Evolutionary conservation across 1,284 basidiomycete species (phyloP), one percentile per base, ranked within the genome.

Genomic region (Rhodotorula sp.): DNA sequence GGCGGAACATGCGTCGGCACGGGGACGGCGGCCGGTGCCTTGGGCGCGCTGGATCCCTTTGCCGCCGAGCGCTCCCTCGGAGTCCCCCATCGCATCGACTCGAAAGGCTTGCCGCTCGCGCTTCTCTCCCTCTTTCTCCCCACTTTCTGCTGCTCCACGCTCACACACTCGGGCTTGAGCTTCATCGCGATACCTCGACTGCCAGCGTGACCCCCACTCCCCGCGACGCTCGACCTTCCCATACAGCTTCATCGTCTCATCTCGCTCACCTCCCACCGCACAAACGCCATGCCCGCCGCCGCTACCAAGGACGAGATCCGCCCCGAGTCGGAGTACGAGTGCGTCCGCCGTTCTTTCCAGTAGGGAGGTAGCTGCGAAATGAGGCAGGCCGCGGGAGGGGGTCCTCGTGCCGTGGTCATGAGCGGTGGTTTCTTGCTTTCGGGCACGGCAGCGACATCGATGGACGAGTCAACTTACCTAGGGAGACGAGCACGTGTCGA

Each of bases 301-400:
- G 63, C 44, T n/a, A n/a, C 60, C 57, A 58, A 58, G 57, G 39
- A 41, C 41, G 57, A 58, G 39, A 58, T 58, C n/a, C 57, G 57
- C 57, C 57, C 57, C 39, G 57, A 58, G 57, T 19, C 39, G 34
- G 60, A 66, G 39, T 71, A 71, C 66, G 70, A 71, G 70, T 71
- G 32, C 50, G 70, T 50, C 58, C 36, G 7, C 32, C 29, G 17
- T 54, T 21, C 53, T 10, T 19, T 34, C 53, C 0, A 9, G 32
- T 21, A 19, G 32, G 10, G 27, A 25, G 27, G 12, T 22, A n/a
- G 25, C 37, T 27, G 37, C 25, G 22, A 13, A 29, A 10, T 27
- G 34, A 56, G 22, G 37, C 15, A 37, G 25, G 44, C 44, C 44
- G 44, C 44, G 44, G 44, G 44, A 44, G 44, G 44, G 44, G 44